Conservation (phyloP, 176 grass and related monocot genomes). For the Raddia distichophylla region DNA sequence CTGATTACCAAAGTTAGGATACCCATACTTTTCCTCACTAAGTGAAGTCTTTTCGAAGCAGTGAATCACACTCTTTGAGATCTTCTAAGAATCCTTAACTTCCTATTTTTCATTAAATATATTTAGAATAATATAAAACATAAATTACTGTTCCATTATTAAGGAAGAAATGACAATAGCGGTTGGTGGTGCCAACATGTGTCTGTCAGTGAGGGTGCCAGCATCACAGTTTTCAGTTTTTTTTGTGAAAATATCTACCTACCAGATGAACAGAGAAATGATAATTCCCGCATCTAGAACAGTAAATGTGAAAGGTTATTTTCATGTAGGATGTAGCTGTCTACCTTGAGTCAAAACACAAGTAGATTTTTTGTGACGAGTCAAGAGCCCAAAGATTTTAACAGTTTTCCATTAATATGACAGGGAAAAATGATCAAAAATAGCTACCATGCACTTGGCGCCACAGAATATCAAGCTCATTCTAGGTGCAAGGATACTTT, state of each 20-base stretch:
- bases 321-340: too few relatives aligned
- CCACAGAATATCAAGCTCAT: conserved; percentile 1
- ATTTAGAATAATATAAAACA: conserved; percentile 31
- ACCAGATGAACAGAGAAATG: conserved; percentile 7
- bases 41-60: conserved; percentile 47
- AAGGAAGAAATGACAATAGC: background rate
- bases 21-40: conserved; percentile 56
- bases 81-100: conserved; percentile 67
- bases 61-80: conserved; percentile 53
- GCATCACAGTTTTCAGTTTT: background rate
- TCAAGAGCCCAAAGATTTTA: background rate
- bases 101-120: conserved; percentile 39
- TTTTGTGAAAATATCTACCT: conserved; percentile 1
- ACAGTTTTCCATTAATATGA: background rate
- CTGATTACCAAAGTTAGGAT: conserved; percentile 64
- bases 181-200: background rate
- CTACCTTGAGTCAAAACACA: conserved; percentile 18
- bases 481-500: background rate
- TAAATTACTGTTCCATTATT: background rate
- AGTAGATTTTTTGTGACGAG: background rate
- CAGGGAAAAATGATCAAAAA: background rate
- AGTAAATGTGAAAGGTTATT: background rate
- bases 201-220: background rate
- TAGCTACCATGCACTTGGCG: background rate
- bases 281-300: background rate